A percentile compares a stretch with the other conserved stretches of the same genome.
Conservation (phyloP, 2,329 filamentous ascomycete genomes). For the Pseudocercospora eumusae region DNA sequence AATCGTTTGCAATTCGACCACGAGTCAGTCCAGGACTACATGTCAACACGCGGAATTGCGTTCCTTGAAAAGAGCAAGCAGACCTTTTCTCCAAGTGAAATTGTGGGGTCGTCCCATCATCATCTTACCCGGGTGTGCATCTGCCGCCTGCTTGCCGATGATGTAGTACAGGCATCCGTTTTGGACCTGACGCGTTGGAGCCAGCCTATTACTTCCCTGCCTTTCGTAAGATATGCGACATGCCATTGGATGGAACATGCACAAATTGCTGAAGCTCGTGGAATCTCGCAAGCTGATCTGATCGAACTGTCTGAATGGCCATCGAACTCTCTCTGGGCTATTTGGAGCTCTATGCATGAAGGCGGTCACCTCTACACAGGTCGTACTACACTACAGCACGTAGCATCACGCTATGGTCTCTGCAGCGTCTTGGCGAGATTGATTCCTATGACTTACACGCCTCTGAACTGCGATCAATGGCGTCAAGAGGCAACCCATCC, state of each 20-base stretch:
- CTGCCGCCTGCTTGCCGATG: background rate
- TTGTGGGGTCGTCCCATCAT: background rate
- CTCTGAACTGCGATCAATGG: too few relatives aligned
- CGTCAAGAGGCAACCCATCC: background rate
- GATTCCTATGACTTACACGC: background rate
- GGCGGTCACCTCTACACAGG: background rate
- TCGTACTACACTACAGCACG: background rate
- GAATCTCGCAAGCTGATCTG: background rate
- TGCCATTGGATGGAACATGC: background rate
- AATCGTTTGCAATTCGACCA: background rate
- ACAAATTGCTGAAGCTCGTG: background rate
- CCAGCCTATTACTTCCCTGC: too few relatives aligned
- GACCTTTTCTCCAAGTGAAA: background rate
- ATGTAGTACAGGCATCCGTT: background rate
- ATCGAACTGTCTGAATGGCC: background rate
- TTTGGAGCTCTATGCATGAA: too few relatives aligned
- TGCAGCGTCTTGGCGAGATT: background rate
- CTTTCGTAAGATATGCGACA: background rate
- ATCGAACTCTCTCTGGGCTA: background rate
- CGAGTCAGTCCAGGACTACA: conserved; percentile 4
- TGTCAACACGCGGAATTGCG: background rate
- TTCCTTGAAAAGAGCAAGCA: background rate
- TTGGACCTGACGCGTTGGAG: too few relatives aligned
- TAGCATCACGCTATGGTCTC: background rate
- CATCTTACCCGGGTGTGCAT: background rate